phyloP scores from a whole-genome alignment of 2,329 filamentous ascomycete species.

The Talaromyces sp. region DNA sequence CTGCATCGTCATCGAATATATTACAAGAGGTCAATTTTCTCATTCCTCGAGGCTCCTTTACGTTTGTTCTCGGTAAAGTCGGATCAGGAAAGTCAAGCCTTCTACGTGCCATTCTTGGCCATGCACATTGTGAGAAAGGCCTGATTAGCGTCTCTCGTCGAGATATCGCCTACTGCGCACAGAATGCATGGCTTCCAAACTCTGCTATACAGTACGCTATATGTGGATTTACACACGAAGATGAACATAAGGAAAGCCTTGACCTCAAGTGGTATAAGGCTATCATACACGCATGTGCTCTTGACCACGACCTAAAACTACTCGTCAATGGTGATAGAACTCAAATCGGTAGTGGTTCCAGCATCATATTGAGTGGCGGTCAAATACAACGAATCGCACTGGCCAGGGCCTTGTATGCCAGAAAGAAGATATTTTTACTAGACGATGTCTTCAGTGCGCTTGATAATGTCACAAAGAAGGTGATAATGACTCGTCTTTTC shows the following conservation, averaged over 20 bases:
- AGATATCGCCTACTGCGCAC: constrained; percentile 37
- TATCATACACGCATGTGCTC: constrained; percentile 26
- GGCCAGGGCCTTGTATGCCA: constrained; percentile 51
- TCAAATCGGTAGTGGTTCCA: constrained; percentile 46
- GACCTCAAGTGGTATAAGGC: constrained; percentile 28
- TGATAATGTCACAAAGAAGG: constrained; percentile 12
- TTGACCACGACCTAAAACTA: constrained; percentile 39
- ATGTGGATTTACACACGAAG: constrained; percentile 15
- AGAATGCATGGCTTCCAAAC: constrained; percentile 30
- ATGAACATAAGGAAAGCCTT: constrained; percentile 13
- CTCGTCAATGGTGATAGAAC: constrained; percentile 43
- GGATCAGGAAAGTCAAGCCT: constrained; percentile 54
- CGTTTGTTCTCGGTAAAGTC: constrained; percentile 49
- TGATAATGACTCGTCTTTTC: constrained; percentile 12
- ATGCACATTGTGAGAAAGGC: constrained; percentile 35
- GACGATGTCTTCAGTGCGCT: constrained; percentile 18
- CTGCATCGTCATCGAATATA: constrained; percentile 16
- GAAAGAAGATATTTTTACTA: constrained; percentile 10
- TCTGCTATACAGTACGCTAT: constrained; percentile 32
- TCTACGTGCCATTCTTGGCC: constrained; percentile 44
- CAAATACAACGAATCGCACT: constrained; percentile 50
- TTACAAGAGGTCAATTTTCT: constrained; percentile 41
- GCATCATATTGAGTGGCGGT: constrained; percentile 50
- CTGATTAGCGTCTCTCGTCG: constrained; percentile 20
- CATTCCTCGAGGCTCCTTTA: constrained; percentile 43